These are phyloP conservation scores for Davidsoniella neocaledoniae DNA, from an alignment of 2,329 filamentous ascomycete species.

Conservation along the genomic window DNA sequence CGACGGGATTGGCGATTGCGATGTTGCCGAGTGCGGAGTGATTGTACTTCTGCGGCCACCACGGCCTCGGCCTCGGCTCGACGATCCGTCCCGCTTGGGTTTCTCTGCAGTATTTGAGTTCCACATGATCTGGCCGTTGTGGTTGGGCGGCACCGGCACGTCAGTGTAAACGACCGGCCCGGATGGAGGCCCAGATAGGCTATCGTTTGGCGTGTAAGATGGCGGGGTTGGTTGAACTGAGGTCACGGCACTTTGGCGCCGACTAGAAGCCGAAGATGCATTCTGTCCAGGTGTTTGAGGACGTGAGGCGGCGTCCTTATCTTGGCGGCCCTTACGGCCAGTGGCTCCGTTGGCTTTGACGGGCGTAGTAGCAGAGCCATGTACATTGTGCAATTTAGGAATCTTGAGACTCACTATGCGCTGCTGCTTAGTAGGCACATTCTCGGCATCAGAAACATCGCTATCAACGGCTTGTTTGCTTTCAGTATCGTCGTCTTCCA, in stretches of 20 bases:
- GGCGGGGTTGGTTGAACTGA: conserved; percentile 1
- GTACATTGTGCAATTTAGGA: conserved; percentile 6
- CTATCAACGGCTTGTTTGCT: background rate
- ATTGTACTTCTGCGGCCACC: conserved; percentile 3
- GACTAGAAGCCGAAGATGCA: background rate
- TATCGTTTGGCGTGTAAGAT: conserved; percentile 3
- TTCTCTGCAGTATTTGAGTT: conserved; percentile 7
- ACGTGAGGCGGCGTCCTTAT: background rate
- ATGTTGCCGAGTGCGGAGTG: no score
- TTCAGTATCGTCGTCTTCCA: background rate
- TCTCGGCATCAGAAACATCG: background rate
- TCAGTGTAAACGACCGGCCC: background rate
- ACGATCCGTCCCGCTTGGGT: background rate
- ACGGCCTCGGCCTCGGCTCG: conserved; percentile 9
- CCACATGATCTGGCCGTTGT: conserved; percentile 13
- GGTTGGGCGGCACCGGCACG: conserved; percentile 7
- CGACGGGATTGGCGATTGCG: no score
- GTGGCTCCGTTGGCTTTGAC: background rate
- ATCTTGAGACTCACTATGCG: conserved; percentile 9
- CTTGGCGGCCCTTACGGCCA: no score
- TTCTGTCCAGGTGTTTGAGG: background rate
- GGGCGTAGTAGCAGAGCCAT: background rate
- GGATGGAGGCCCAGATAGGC: conserved; percentile 3
- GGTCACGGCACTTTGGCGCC: background rate
- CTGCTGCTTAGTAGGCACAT: background rate